Evolutionary conservation across 495 filamentous ascomycete genomes (phyloP).

Genomic region (Hypomontagnella submonticulosa): DNA sequence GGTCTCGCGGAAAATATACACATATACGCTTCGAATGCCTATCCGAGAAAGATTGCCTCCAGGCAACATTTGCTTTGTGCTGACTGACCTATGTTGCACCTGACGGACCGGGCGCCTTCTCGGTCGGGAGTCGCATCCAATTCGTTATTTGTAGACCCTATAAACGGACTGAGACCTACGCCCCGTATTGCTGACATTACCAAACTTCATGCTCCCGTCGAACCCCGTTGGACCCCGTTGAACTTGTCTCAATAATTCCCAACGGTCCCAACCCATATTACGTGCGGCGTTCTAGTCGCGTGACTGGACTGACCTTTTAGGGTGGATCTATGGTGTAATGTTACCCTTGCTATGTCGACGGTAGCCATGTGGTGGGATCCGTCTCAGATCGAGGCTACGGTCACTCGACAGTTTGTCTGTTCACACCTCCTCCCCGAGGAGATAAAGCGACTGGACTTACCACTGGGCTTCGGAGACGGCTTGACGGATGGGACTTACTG

Average conservation of each 20-base stretch:
- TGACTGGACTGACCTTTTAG: constrained; percentile 32
- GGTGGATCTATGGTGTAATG: constrained; percentile 45
- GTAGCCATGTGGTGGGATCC: constrained; percentile 80
- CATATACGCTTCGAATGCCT: constrained; percentile 19
- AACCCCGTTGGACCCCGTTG: constrained; percentile 1
- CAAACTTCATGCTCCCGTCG: constrained; percentile 5
- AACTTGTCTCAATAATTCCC: constrained; percentile 17
- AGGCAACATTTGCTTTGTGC: constrained; percentile 35
- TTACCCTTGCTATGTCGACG: constrained; percentile 41
- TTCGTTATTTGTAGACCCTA: constrained; percentile 31
- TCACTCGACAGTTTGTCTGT: constrained; percentile 75
- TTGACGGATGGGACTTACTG: constrained; percentile 91
- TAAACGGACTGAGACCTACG: constrained; percentile 29
- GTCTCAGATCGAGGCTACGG: constrained; percentile 76
- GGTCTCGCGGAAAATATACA: constrained; percentile 27
- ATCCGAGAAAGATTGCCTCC: constrained; percentile 32
- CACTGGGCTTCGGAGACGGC: constrained; percentile 84
- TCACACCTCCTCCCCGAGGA: constrained; percentile 72
- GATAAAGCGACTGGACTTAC: constrained; percentile 72
- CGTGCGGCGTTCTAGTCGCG: constrained; percentile 27
- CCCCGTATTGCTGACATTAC: constrained; percentile 24
- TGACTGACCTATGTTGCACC: constrained; percentile 40
- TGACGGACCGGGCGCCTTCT: constrained; percentile 25
- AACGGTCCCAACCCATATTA: constrained; percentile 26
- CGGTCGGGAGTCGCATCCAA: constrained; percentile 31